Evolutionary conservation across 1,284 basidiomycete genomes (phyloP).

Genomic region (Ganoderma sinense): DNA sequence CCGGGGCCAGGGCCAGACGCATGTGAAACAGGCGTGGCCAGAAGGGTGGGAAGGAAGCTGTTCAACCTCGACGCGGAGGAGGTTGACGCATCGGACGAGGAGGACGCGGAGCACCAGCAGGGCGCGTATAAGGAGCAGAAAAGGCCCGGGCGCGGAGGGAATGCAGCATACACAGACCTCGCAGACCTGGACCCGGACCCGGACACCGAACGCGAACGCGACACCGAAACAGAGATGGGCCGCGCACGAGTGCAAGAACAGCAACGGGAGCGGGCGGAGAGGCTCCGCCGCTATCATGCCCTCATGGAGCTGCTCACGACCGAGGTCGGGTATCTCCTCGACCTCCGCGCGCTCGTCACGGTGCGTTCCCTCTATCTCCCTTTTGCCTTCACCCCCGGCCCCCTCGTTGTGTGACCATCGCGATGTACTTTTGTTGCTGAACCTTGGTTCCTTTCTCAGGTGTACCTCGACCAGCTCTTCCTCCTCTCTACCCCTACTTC

Average conservation of each 20-base stretch:
- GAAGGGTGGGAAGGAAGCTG: slow-evolving; percentile 30
- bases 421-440: not conserved
- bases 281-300: slow-evolving; percentile 61
- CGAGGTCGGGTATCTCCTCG: slow-evolving; percentile 82
- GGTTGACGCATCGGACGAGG: slow-evolving; percentile 28
- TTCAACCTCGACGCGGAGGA: slow-evolving; percentile 37
- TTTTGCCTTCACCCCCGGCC: not conserved
- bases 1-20: not conserved
- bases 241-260: slow-evolving; percentile 15
- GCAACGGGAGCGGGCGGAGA: slow-evolving; percentile 27
- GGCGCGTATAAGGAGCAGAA: slow-evolving; percentile 17
- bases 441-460: slow-evolving; percentile 29
- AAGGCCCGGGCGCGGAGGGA: slow-evolving; percentile 4
- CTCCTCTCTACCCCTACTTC: slow-evolving; percentile 22
- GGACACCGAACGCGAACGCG: slow-evolving; percentile 4
- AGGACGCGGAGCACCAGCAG: slow-evolving; percentile 22
- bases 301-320: slow-evolving; percentile 85
- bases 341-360: slow-evolving; percentile 78
- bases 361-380: slow-evolving; percentile 48
- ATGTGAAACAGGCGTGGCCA: slow-evolving; percentile 21
- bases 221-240: slow-evolving; percentile 18
- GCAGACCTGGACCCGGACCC: not conserved
- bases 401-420: not conserved
- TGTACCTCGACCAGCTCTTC: slow-evolving; percentile 44
- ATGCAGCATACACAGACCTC: not conserved